phyloP scores from a whole-genome alignment of 495 filamentous ascomycete species.

The Aspergillus biplanus region DNA sequence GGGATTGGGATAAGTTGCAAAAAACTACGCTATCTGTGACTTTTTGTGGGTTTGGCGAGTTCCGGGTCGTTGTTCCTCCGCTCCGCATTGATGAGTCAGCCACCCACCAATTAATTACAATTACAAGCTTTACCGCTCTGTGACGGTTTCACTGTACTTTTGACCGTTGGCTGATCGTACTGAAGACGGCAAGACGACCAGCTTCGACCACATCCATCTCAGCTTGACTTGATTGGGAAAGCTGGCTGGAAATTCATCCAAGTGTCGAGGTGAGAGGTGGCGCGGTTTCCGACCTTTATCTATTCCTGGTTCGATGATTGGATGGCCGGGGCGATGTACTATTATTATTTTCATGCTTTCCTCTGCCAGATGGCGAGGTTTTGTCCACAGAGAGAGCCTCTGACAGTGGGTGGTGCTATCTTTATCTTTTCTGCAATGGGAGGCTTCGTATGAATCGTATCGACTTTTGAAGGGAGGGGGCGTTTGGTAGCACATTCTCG shows the following conservation, averaged over 20 bases:
- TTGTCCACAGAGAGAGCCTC: not conserved
- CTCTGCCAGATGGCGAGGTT: not conserved
- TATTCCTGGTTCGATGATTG: not conserved
- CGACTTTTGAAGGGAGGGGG: constrained; percentile 5
- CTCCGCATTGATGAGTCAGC: constrained; percentile 21
- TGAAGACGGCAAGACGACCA: not conserved
- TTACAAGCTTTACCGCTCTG: not conserved
- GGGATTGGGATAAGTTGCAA: constrained; percentile 22
- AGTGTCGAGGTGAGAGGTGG: not conserved
- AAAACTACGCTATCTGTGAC: constrained; percentile 19
- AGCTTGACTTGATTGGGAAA: not conserved
- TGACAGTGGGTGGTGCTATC: constrained; percentile 16
- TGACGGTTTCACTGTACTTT: constrained; percentile 6
- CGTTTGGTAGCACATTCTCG: constrained; percentile 4
- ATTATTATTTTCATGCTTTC: not conserved
- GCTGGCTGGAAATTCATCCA: not conserved
- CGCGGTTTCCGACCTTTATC: not conserved
- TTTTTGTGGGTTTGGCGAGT: constrained; percentile 36
- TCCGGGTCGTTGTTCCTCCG: constrained; percentile 22
- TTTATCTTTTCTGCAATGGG: constrained; percentile 6
- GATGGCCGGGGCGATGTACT: not conserved
- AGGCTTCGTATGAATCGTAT: not conserved
- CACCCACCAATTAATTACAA: not conserved
- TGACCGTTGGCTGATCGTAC: constrained; percentile 1
- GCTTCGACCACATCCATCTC: too few species aligned